Conservation (phyloP, 2,329 filamentous ascomycete species). For the Corynespora cassiicola region DNA sequence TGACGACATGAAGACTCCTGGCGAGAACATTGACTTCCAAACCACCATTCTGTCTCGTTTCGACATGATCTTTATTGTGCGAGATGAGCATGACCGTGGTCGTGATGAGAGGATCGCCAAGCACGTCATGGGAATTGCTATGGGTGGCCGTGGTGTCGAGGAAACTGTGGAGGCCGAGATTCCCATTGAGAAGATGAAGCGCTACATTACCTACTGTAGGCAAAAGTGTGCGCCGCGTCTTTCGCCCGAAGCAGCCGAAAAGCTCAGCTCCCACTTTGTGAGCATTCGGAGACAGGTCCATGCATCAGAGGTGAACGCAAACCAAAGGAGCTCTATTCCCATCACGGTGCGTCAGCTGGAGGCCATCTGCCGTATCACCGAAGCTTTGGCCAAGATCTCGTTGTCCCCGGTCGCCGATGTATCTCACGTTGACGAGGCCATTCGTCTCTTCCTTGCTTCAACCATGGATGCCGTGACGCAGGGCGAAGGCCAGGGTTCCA, state of each 20-base stretch:
- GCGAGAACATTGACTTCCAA: constrained; percentile 99
- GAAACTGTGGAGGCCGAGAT: constrained; percentile 88
- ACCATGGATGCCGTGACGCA: constrained; percentile 98
- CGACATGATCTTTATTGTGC: constrained; percentile 99
- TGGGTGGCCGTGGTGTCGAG: constrained; percentile 83
- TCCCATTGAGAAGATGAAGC: constrained; percentile 93
- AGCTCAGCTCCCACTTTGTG: constrained; percentile 96
- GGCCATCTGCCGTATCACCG: constrained; percentile 95
- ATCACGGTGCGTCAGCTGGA: constrained; percentile 98
- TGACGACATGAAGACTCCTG: constrained; percentile 95
- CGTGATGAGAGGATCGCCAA: constrained; percentile 93
- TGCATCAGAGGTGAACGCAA: constrained; percentile 86
- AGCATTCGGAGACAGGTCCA: constrained; percentile 95
- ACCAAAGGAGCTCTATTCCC: constrained; percentile 89
- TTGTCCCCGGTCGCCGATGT: constrained; percentile 88
- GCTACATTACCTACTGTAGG: constrained; percentile 97
- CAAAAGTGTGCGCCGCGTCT: constrained; percentile 91
- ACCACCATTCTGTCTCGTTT: constrained; percentile 98
- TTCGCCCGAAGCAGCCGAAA: constrained; percentile 89
- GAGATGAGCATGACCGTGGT: constrained; percentile 87
- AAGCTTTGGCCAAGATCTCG: constrained; percentile 90
- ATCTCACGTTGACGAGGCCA: constrained; percentile 94
- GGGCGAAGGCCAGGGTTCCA: constrained; percentile 77
- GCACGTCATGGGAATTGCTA: constrained; percentile 97
- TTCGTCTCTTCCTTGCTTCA: constrained; percentile 91